These are phyloP conservation scores for Trichosporon faecale DNA, from an alignment of 1,284 basidiomycete species.

Conservation along the genomic window DNA sequence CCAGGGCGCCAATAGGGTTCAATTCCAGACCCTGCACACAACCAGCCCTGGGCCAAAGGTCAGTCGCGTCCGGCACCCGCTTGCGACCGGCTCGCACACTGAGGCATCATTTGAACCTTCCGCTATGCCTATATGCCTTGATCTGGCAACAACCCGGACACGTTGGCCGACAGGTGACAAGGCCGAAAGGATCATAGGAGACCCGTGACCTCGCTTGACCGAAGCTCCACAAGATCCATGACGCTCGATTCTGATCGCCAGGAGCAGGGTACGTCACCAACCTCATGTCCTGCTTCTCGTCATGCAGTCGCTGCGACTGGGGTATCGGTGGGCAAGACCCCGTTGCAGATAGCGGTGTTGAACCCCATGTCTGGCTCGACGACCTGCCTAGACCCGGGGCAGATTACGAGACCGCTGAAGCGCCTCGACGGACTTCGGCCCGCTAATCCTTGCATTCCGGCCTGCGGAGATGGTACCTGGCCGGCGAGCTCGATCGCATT, in stretches of 20 bases:
- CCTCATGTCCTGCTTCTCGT: not conserved
- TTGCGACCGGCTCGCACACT: not conserved
- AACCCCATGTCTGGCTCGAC: too few species aligned
- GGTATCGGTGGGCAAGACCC: too few species aligned
- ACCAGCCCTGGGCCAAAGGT: constrained; percentile 13
- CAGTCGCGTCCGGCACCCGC: constrained; percentile 21
- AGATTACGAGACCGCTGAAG: not conserved
- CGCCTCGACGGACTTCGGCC: too few species aligned
- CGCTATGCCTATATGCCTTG: not conserved
- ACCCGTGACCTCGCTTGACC: not conserved
- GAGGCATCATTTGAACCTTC: not conserved
- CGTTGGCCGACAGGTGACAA: not conserved
- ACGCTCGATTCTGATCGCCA: not conserved
- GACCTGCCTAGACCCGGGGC: too few species aligned
- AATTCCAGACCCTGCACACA: not conserved
- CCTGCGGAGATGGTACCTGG: not conserved
- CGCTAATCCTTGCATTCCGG: not conserved
- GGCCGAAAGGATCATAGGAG: not conserved
- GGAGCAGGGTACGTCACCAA: not conserved
- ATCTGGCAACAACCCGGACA: not conserved
- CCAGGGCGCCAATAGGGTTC: not conserved
- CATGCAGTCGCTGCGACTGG: too few species aligned
- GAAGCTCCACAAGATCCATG: not conserved
- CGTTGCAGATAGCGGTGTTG: not conserved
- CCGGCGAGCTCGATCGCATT: not conserved